Base-by-base conservation (phyloP, 129 eudicot species). In the Lactuca sativa region DNA sequence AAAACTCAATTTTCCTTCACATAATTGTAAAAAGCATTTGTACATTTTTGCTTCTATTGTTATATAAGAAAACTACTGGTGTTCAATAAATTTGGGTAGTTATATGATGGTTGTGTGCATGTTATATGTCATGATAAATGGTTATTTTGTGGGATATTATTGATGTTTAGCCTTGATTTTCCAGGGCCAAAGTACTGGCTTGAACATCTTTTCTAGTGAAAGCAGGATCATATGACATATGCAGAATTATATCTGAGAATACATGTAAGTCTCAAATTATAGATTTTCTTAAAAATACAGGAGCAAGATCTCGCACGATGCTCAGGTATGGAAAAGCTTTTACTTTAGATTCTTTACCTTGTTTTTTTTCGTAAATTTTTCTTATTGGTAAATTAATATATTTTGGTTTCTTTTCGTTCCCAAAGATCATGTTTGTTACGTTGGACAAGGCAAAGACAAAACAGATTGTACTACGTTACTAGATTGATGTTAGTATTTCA, bases 181-280 rank as follows among this genome's bases (percentile, higher is more conserved):
- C 80, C 87, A 74, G 85, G 91, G 85, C 79, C 79, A 64, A 60
- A 64, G 72, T 74, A 69, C 60, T 76, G 78, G 76, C 74, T 66
- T 65, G 59, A 58, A 69, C 69, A 62, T 62, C 77, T 32, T 71
- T 53, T 66, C 69, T 64, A 47, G 69, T 56, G 63, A 56, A 53
- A 74, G 38, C 59, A 34, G 62, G 78, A 70, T 41, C 53, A 67
- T 69, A 73, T 70, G 74, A 55, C 77, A 44, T 36, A 48, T 32
- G 66, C 82, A 31, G 77, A 77, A 58, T 75, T 47, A 33, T 52
- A 52, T 78, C 59, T 32, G 33, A 74, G 55, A 70, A 7, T 30
- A 10, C 33, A 7, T 54, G 33, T 63, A 64, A 74, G 73, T 73
- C 72, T 60, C 69, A 68, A 78, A 67, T 70, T 47, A 57, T 59